Evolutionary conservation across 2,329 filamentous ascomycete species (phyloP).

Genomic region (Fusarium anthophilum): DNA sequence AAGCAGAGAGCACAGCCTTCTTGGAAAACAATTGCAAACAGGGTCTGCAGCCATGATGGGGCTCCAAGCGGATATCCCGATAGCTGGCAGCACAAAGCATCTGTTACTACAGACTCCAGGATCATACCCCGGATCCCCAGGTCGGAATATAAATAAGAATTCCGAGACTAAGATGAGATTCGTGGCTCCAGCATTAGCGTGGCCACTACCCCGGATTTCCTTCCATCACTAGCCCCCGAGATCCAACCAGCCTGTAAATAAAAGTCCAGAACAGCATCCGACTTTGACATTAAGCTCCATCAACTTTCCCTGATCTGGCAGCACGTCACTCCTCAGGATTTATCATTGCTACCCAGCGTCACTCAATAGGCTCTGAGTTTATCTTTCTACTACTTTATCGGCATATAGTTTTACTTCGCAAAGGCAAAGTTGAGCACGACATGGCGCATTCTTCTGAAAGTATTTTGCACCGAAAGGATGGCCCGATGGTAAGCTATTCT

Average conservation of each 20-base stretch:
- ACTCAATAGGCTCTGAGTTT: too few species aligned
- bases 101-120: rapidly evolving
- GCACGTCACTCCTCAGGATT: too few species aligned
- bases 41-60: rapidly evolving
- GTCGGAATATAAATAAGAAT: not conserved
- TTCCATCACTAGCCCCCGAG: rapidly evolving
- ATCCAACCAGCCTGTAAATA: rapidly evolving
- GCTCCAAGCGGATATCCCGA: not conserved
- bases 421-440: rapidly evolving
- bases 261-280: not conserved
- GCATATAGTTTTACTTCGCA: too few species aligned
- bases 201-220: not conserved
- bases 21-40: rapidly evolving
- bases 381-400: too few species aligned
- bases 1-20: rapidly evolving
- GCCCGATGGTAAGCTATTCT: not conserved
- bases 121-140: not conserved
- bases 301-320: rapidly evolving
- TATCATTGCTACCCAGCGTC: too few species aligned
- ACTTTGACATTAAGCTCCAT: not conserved
- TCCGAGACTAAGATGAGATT: not conserved
- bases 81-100: rapidly evolving
- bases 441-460: not conserved
- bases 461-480: not conserved
- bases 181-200: not conserved